Base-by-base conservation (phyloP, 148 eudicot species). In the Heliamphora exappendiculata region DNA sequence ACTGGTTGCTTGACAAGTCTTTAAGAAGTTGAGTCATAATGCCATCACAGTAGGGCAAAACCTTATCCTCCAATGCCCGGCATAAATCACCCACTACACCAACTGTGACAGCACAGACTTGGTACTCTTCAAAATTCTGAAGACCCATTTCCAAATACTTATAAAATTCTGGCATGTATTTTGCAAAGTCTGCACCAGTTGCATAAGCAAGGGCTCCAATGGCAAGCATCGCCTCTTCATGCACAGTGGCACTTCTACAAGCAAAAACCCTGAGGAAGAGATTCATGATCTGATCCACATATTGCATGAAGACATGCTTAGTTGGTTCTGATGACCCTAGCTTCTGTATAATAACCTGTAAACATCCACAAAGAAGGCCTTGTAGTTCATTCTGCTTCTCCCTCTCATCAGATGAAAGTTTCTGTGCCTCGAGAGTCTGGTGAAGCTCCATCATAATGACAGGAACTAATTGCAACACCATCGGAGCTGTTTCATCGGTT, bases 41-140 rank as follows among this genome's bases (percentile, higher is more conserved):
- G 44, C 97, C 95, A 82, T 94, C 98, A 85, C 98, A 94, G 66
- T 84, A 94, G n/a, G 97, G 95, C 55, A 94, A 81, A 8, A 94
- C 83, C 83, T 89, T 94, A 74, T 91, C 95, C 79, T 94, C 98
- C 81, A 94, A 62, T 2, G 97, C 98, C 78, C 97, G 76, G 81
- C 98, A 94, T 73, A 94, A 70, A 81, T 91, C 98, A 36, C 98
- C 98, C 74, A 94, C 95, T 54, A 94, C 97, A 75, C 98, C 98
- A 74, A 93, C 97, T 0, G 98, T 89, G 45, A 91, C 90, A 75
- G 94, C 91, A 90, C 98, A 93, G 0, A 93, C 98, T 86, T 88
- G 93, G 82, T 89, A 93, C 79, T 93, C 98, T 55, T 91, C 97
- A 66, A 89, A 91, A 79, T 94, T 94, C 78, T 94, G 98, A 80